Conservation (phyloP, 495 filamentous ascomycete genomes). For the Platismatia glauca region DNA sequence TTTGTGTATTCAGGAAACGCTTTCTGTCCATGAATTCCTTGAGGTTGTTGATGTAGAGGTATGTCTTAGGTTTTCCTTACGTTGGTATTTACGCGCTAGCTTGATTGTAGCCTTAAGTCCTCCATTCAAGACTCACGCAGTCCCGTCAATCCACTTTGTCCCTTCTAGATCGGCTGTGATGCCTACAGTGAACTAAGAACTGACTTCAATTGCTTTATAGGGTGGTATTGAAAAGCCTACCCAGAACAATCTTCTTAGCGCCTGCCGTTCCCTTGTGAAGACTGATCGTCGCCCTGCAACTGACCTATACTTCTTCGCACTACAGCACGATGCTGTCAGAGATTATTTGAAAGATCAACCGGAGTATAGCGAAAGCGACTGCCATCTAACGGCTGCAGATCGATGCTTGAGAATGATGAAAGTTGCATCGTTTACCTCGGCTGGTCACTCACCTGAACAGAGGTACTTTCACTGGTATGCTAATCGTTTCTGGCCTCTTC, state of each 20-base stretch:
- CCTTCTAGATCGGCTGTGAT: background rate
- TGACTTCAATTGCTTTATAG: background rate
- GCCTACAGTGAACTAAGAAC: background rate
- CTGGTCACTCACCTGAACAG: background rate
- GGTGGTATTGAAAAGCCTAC: slow-evolving; percentile 7
- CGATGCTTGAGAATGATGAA: slow-evolving; percentile 14
- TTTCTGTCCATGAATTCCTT: background rate
- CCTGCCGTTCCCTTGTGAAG: slow-evolving; percentile 11
- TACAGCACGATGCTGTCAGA: slow-evolving; percentile 2
- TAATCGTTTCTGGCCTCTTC: slow-evolving; percentile 6
- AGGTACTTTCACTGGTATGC: slow-evolving; percentile 9
- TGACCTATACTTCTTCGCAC: background rate
- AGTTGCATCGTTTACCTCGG: background rate
- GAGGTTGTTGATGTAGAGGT: slow-evolving; percentile 3
- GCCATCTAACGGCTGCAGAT: slow-evolving; percentile 6
- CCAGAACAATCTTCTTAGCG: slow-evolving; percentile 7
- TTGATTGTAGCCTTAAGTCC: background rate
- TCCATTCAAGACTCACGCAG: background rate
- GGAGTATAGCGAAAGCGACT: slow-evolving; percentile 7
- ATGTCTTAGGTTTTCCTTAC: background rate
- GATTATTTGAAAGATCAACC: slow-evolving; percentile 7
- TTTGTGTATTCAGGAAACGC: slow-evolving; percentile 10
- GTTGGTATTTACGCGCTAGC: background rate
- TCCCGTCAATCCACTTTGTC: background rate
- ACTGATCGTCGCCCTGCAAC: background rate